Base-by-base conservation (phyloP, 2,329 filamentous ascomycete genomes). In the Talaromyces sp. region DNA sequence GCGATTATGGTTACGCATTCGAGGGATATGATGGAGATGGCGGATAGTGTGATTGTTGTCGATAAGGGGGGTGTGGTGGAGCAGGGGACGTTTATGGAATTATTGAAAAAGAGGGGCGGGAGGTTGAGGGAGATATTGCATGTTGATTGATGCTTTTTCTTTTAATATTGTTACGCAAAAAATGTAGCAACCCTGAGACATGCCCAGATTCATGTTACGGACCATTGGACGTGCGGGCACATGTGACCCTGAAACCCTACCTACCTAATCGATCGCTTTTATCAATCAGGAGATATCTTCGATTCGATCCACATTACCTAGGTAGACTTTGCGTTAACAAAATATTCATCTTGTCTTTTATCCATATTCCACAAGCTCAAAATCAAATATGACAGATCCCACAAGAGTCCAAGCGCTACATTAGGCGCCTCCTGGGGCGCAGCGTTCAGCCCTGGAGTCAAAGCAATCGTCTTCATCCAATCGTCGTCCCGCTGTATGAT, bases 1-100 rank as follows among this genome's bases (percentile, higher is more conserved):
- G 86, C 96, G 0, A 82, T 97, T 16, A 84, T 96, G 27, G 89
- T 96, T 45, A 97, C 93, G 58, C 94, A 97, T 77, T 86, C 85
- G 64, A 83, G 81, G 67, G 89, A 94, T 72, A 96, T 97, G 92
- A 97, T 98, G 91, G 83, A 84, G 65, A 85, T 91, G 66, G 90
- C 90, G 0, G 88, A 92, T 73, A 83, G 86, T 52, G 81, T 97
- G 8, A 81, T 94, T 0, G 86, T 97, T 67, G 70, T 89, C 66
- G 82, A 96, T 33, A 85, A 90, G n/a, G 85, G 87, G 0, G 83
- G 85, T 2, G 81, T 85, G 1, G 86, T 91, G 7, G 89, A 87
- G 2, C 86, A 94, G 73, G 93, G 93, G 0, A 71, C 75, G 0
- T 97, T 89, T 75, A 78, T 83, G 1, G 86, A 87, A 65, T 75